phyloP scores from a whole-genome alignment of 495 filamentous ascomycete species.

The Aspergillus coremiiformis region DNA sequence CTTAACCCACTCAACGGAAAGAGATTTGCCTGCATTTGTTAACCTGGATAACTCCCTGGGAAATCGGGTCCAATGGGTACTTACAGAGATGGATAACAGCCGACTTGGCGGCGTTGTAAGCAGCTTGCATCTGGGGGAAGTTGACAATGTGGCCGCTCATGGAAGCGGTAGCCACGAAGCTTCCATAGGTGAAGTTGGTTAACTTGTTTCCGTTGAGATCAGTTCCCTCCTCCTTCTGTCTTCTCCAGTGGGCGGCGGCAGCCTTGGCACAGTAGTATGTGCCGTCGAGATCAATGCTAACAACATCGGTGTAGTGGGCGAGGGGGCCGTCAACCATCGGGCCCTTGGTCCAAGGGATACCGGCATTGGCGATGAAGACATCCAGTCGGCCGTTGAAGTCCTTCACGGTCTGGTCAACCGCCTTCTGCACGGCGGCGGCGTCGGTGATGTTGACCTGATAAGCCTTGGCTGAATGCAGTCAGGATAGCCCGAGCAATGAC shows the following conservation, averaged over 20 bases:
- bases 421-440: conserved; percentile 48
- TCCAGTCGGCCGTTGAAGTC: conserved; percentile 72
- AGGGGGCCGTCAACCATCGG: conserved; percentile 57
- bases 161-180: conserved; percentile 71
- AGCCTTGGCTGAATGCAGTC: conserved; percentile 52
- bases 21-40: conserved; percentile 48
- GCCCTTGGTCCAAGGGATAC: conserved; percentile 66
- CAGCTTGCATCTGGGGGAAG: conserved; percentile 75
- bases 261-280: conserved; percentile 75
- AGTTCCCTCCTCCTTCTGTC: conserved; percentile 58
- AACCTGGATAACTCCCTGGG: background rate
- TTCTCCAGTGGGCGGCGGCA: conserved; percentile 62
- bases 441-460: conserved; percentile 64
- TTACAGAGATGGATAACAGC: conserved; percentile 77
- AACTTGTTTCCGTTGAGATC: conserved; percentile 59
- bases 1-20: conserved; percentile 81
- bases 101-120: conserved; percentile 86
- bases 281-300: conserved; percentile 71
- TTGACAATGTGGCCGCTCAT: conserved; percentile 87
- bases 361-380: conserved; percentile 74
- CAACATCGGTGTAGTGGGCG: conserved; percentile 59
- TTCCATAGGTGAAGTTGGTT: conserved; percentile 58
- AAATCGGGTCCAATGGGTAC: conserved; percentile 11
- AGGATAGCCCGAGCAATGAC: background rate
- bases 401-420: conserved; percentile 50